Percentiles rank a stretch among this genome's conserved stretches.
These are phyloP conservation scores for Lippia alba DNA, from an alignment of 305 asterid genomes.

Conservation along the genomic window DNA sequence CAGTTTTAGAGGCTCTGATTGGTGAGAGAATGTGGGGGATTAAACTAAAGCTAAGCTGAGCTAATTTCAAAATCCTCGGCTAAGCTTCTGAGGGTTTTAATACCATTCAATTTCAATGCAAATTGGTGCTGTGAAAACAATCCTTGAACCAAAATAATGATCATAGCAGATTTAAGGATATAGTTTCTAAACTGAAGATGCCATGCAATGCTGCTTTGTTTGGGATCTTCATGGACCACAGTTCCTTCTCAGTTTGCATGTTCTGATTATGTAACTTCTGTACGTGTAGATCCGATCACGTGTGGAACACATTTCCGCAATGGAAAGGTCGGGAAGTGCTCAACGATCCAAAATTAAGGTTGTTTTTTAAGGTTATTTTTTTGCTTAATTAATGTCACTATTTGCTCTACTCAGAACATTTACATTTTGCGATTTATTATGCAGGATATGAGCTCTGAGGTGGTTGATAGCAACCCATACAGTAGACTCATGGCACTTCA, in stretches of 20 bases:
- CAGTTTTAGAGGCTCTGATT: neutral
- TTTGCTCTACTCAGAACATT: conserved; percentile 20
- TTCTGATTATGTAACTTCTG: conserved; percentile 26
- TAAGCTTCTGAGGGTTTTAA: neutral
- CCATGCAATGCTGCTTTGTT: conserved; percentile 11
- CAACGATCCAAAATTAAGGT: conserved; percentile 89
- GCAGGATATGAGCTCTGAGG: conserved; percentile 95
- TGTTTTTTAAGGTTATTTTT: conserved; percentile 20
- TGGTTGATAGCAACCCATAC: conserved; percentile 96
- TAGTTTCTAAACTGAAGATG: neutral
- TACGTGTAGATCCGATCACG: conserved; percentile 61
- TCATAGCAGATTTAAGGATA: neutral
- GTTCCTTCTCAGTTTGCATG: conserved; percentile 7
- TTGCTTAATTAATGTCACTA: neutral
- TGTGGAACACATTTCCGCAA: conserved; percentile 52
- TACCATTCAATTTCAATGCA: neutral
- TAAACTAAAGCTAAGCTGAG: too few species aligned
- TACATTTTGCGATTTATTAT: conserved; percentile 26
- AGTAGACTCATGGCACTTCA: conserved; percentile 99
- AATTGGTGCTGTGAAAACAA: neutral
- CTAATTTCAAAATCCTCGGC: too few species aligned
- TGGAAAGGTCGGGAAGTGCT: conserved; percentile 48
- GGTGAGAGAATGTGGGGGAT: neutral
- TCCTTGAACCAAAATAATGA: neutral
- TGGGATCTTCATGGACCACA: conserved; percentile 19